phyloP scores from a whole-genome alignment of 345 rosid species.

The Rhodomyrtus tomentosa region DNA sequence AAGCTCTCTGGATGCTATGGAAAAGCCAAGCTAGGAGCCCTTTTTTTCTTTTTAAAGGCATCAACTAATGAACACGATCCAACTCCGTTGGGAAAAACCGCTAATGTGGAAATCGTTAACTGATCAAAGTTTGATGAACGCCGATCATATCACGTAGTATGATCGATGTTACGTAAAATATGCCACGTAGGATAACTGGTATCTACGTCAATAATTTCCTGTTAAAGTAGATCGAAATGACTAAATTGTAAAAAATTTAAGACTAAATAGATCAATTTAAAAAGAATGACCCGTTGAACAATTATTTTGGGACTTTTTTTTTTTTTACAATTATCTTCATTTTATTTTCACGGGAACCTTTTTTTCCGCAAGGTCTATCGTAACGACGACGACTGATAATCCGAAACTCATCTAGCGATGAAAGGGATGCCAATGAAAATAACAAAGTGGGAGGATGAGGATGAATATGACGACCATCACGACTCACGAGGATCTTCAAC shows the following conservation, averaged over 20 bases:
- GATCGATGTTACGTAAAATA: too few relatives aligned
- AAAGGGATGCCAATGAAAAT: not conserved
- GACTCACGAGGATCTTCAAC: not conserved
- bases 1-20: not conserved
- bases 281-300: rapidly evolving
- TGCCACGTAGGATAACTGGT: rapidly evolving
- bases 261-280: not conserved
- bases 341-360: rapidly evolving
- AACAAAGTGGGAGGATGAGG: not conserved
- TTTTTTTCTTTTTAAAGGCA: not conserved
- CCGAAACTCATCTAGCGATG: not conserved
- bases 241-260: rapidly evolving
- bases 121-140: rapidly evolving
- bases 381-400: not conserved
- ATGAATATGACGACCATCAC: not conserved
- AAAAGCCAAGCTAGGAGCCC: not conserved
- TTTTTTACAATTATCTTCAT: rapidly evolving
- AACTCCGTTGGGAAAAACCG: too few relatives aligned
- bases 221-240: rapidly evolving
- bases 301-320: not conserved
- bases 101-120: rapidly evolving
- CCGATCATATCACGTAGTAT: rapidly evolving
- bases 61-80: not conserved
- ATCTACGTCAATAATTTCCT: rapidly evolving
- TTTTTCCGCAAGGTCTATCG: not conserved